A percentile compares a stretch with the other conserved stretches of the same genome.
These are phyloP conservation scores for Melocanna baccifera DNA, from an alignment of 176 grass and related monocot species.

Conservation along the genomic window DNA sequence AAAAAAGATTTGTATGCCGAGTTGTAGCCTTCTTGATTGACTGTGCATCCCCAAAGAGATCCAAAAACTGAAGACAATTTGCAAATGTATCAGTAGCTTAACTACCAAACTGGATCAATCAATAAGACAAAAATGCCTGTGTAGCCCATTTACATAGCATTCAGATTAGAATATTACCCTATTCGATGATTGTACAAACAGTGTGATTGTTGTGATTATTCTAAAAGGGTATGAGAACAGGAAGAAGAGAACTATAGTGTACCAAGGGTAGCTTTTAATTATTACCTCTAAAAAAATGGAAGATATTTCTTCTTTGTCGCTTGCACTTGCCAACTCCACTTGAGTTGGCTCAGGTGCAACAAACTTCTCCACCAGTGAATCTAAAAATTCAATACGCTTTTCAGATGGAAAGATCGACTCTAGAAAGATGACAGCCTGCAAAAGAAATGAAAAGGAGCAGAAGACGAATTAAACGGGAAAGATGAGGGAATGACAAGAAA, in stretches of 20 bases:
- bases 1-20: constrained; percentile 66
- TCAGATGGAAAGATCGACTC: constrained; percentile 73
- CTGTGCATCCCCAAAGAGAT: constrained; percentile 88
- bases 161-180: neutral
- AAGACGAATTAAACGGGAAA: neutral
- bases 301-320: constrained; percentile 92
- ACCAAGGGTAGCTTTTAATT: constrained; percentile 8
- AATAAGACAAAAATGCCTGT: neutral
- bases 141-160: neutral
- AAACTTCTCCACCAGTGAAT: constrained; percentile 89
- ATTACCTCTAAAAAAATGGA: constrained; percentile 95
- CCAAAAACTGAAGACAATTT: constrained; percentile 68
- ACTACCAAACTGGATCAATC: neutral
- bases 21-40: constrained; percentile 74
- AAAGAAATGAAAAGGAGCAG: neutral
- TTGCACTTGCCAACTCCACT: constrained; percentile 44
- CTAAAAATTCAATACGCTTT: constrained; percentile 70
- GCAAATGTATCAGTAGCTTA: constrained; percentile 16
- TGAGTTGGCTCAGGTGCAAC: constrained; percentile 54
- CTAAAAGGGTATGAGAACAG: neutral
- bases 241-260: neutral
- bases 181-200: neutral
- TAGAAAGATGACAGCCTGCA: constrained; percentile 81
- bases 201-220: neutral
- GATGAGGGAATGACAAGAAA: neutral